phyloP scores from a whole-genome alignment of 202 grass and related monocot species.

The Schoenoplectus triqueter region DNA sequence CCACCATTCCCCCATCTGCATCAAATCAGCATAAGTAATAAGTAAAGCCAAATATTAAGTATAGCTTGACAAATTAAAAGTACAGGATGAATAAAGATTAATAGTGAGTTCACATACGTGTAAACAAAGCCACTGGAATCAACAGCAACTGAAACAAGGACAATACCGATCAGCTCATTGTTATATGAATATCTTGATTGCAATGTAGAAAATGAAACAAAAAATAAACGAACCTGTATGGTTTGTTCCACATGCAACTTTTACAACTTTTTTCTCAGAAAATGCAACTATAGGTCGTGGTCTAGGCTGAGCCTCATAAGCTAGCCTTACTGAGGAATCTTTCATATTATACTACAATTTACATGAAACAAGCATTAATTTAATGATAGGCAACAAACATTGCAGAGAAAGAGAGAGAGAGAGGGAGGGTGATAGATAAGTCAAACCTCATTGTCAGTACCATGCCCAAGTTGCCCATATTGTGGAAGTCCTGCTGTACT shows the following conservation, averaged over 20 bases:
- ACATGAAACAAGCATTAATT: constrained; percentile 12
- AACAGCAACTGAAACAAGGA: constrained; percentile 78
- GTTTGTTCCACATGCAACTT: constrained; percentile 96
- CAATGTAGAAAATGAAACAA: constrained; percentile 32
- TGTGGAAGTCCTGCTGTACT: constrained; percentile 91
- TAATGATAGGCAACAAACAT: background rate
- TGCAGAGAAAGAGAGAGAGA: background rate
- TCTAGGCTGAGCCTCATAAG: constrained; percentile 85
- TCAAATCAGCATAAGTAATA: constrained; percentile 40
- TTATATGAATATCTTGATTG: constrained; percentile 43
- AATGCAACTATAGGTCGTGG: constrained; percentile 74
- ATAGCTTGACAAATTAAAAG: constrained; percentile 33
- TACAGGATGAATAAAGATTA: constrained; percentile 19
- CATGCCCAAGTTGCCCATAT: constrained; percentile 97
- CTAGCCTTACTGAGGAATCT: constrained; percentile 83
- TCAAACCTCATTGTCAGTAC: constrained; percentile 93
- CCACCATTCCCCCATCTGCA: constrained; percentile 95
- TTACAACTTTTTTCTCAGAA: constrained; percentile 83
- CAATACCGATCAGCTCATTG: constrained; percentile 43
- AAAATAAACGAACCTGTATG: constrained; percentile 78
- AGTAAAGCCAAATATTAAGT: constrained; percentile 26
- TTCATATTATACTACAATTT: constrained; percentile 89
- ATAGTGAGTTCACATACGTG: constrained; percentile 71
- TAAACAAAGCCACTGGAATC: constrained; percentile 99
- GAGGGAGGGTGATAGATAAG: background rate